These are phyloP conservation scores for Macrolepiota albuminosa DNA, from an alignment of 768 basidiomycete genomes.

Conservation along the genomic window DNA sequence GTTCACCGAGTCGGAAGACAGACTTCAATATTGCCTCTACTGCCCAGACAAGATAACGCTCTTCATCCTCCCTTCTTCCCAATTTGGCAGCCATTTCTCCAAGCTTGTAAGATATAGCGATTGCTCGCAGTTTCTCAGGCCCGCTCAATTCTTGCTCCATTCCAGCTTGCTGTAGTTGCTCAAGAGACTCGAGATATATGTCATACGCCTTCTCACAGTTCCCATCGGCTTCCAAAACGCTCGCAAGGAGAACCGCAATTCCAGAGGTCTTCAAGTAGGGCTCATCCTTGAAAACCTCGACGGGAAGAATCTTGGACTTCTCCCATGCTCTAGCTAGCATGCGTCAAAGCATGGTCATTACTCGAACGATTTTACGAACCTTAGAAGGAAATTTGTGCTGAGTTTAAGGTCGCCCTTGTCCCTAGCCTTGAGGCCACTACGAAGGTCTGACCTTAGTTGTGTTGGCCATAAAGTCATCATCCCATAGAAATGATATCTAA, in stretches of 20 bases:
- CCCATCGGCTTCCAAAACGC: conserved; percentile 43
- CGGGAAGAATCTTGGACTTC: conserved; percentile 41
- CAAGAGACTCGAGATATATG: conserved; percentile 32
- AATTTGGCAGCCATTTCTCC: conserved; percentile 35
- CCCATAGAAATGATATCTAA: conserved; percentile 52
- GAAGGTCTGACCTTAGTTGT: conserved; percentile 59
- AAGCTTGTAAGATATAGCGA: conserved; percentile 38
- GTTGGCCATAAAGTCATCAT: conserved; percentile 63
- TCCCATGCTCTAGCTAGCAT: conserved; percentile 47
- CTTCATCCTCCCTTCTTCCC: conserved; percentile 33
- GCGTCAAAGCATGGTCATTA: conserved; percentile 5
- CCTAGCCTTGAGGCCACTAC: conserved; percentile 60
- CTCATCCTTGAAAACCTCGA: conserved; percentile 31
- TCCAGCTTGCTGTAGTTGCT: conserved; percentile 25
- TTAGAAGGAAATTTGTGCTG: conserved; percentile 47
- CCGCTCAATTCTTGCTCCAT: conserved; percentile 17
- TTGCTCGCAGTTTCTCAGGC: conserved; percentile 30
- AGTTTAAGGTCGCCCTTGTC: conserved; percentile 48
- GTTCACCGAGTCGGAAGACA: conserved; percentile 22
- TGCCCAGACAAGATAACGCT: conserved; percentile 36
- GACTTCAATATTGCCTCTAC: conserved; percentile 39
- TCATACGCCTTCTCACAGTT: conserved; percentile 33
- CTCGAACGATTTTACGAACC: conserved; percentile 34
- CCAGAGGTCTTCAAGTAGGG: conserved; percentile 67
- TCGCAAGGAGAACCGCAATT: conserved; percentile 57